Evolutionary conservation across 352 stramenopile species (phyloP).

Genomic region (Phytophthora rubi): DNA sequence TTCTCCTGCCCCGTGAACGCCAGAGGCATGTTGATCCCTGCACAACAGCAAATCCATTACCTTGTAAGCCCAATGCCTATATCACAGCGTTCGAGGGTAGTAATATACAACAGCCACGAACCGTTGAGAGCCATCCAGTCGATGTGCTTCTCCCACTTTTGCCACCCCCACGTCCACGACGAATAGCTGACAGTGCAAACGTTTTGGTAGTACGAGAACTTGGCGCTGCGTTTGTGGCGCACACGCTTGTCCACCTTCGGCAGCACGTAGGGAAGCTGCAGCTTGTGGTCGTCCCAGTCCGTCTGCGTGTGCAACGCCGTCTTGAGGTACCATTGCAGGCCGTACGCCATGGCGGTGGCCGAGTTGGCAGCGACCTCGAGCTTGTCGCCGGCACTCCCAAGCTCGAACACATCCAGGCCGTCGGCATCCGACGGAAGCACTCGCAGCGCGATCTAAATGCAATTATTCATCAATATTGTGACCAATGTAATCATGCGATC

Average conservation of each 20-base stretch:
- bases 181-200: slow-evolving; percentile 93
- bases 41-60: neutral
- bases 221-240: slow-evolving; percentile 62
- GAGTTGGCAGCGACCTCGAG: slow-evolving; percentile 61
- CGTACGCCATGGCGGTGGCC: slow-evolving; percentile 73
- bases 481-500: slow-evolving; percentile 13
- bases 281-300: slow-evolving; percentile 81
- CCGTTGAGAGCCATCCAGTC: slow-evolving; percentile 94
- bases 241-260: slow-evolving; percentile 42
- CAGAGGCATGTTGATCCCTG: slow-evolving; percentile 91
- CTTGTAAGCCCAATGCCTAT: neutral
- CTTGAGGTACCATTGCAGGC: slow-evolving; percentile 84
- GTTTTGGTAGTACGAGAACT: slow-evolving; percentile 93
- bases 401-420: slow-evolving; percentile 69
- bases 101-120: slow-evolving; percentile 1
- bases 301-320: slow-evolving; percentile 73
- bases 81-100: neutral
- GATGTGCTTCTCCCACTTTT: slow-evolving; percentile 91
- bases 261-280: slow-evolving; percentile 63
- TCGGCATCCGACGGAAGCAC: slow-evolving; percentile 45
- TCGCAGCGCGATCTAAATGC: slow-evolving; percentile 52
- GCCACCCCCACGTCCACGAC: slow-evolving; percentile 88
- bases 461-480: neutral
- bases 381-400: slow-evolving; percentile 51
- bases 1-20: slow-evolving; percentile 92